Base-by-base conservation (phyloP, 495 filamentous ascomycete species). In the Cercophora samala region DNA sequence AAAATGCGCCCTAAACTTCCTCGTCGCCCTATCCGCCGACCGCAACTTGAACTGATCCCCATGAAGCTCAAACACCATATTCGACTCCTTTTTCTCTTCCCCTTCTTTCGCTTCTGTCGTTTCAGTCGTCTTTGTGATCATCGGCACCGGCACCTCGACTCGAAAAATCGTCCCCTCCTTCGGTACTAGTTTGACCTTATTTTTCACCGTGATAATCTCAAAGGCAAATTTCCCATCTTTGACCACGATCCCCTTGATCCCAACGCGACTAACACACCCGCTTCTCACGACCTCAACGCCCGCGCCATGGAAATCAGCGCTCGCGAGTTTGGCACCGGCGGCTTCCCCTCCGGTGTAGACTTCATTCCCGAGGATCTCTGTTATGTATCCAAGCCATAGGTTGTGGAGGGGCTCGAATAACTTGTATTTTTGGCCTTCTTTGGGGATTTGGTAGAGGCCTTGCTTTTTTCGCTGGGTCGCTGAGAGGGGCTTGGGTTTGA, bases 271-370 rank as follows among this genome's bases (percentile, higher is more conserved):
- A 54, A 89, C 86, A 80, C 91, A 97, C 60, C 86, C 74, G 76
- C 91, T 91, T 66, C 93, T 79, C 66, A 94, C 90, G 32, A 98
- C 90, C 83, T 93, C 88, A 17, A 97, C 75, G 75, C 88, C 80
- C 19, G 94, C 93, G 0, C 95, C 95, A 76, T 97, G 95, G 70
- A 89, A 96, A 76, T 99, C 95, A 51, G 92, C 92, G 72, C 89
- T 90, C 22, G 84, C 87, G 63, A 97, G 77, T 75, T 91, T 89
- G 37, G 88, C 87, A 73, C 87, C 75, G 71, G 83, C 71, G 68
- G 75, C 65, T 26, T 81, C 73, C 1, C 80, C 80, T 22, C 78
- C 80, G 0, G 70, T 75, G 53, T 80, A 79, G 51, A 82, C 76
- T 68, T 80, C 81, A 58, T 52, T 74, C 0, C 85, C 85, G 17